These are phyloP conservation scores for Oemleria cerasiformis DNA, from an alignment of 306 rosid genomes.

Conservation along the genomic window DNA sequence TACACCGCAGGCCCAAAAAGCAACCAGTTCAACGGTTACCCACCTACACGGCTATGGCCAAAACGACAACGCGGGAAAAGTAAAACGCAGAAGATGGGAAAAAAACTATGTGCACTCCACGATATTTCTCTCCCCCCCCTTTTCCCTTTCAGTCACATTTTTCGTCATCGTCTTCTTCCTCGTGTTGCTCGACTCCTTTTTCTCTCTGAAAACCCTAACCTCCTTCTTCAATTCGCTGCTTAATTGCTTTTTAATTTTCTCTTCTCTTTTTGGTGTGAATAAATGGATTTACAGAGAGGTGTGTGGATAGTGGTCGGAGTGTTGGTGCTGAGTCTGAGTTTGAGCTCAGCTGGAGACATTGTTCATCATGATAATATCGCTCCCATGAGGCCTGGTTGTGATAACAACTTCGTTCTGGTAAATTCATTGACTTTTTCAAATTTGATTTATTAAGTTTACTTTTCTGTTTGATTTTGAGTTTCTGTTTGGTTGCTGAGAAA, in stretches of 20 bases:
- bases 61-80: constrained; percentile 25
- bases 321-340: constrained; percentile 34
- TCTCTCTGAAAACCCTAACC: constrained; percentile 33
- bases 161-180: constrained; percentile 26
- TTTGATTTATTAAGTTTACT: not conserved
- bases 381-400: constrained; percentile 85
- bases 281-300: constrained; percentile 54
- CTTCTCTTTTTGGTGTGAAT: not conserved
- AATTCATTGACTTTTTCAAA: not conserved
- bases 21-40: constrained; percentile 57
- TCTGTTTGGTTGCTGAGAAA: constrained; percentile 30
- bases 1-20: not conserved
- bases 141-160: constrained; percentile 7
- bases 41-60: constrained; percentile 18
- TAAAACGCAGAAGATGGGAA: constrained; percentile 11
- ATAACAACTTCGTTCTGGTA: constrained; percentile 92
- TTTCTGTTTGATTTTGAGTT: constrained; percentile 11
- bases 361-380: constrained; percentile 83
- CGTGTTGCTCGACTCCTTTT: constrained; percentile 18
- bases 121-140: constrained; percentile 13
- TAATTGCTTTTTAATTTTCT: too few relatives aligned
- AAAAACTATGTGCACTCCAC: not conserved
- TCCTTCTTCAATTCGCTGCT: not conserved
- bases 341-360: constrained; percentile 79
- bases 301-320: constrained; percentile 29